Evolutionary conservation across 805 yeast genomes (phyloP), one percentile per base, ranked within the genome.

Genomic region (Pichia heedii): DNA sequence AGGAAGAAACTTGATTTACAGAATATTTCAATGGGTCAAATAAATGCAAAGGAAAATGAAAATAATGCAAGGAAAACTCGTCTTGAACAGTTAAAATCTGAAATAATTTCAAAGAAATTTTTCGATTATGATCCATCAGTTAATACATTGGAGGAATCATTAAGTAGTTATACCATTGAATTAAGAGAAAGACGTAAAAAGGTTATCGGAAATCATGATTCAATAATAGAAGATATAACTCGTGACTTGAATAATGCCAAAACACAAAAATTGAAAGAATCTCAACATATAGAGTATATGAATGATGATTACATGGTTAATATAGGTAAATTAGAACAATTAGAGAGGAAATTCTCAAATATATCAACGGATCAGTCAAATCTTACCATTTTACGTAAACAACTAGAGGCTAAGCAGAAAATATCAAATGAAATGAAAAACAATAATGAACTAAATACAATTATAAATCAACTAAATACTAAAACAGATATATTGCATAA

Each of bases 1-100:
- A 74, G 1, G 62, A 76, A 27, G 53, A 64, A 40, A 77, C 76
- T 48, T 94, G 90, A 5, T 70, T 75, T 39, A 60, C 80, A 37
- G 65, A 67, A 41, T 73, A 62, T 2, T 46, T 53, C 11, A 45
- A 53, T 34, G 59, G 54, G 13, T n/a, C n/a, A n/a, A n/a, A n/a
- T n/a, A n/a, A n/a, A n/a, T n/a, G n/a, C n/a, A n/a, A n/a, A n/a
- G n/a, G n/a, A 24, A 24, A 7, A 11, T 11, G 27, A 53, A 46
- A 29, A 56, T 24, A 11, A 24, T 8, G 10, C 7, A 24, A 24
- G 11, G 27, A 24, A 24, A 24, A 7, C 7, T 7, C 27, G 11
- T 8, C 10, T 24, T 24, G 11, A 24, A 8, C 11, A 8, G 11
- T 24, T 24, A 24, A 24, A 24, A 11, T 8, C 7, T 24, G 27